These are phyloP conservation scores for Graphium sp. DNA, from an alignment of 2,329 filamentous ascomycete genomes.

Conservation along the genomic window DNA sequence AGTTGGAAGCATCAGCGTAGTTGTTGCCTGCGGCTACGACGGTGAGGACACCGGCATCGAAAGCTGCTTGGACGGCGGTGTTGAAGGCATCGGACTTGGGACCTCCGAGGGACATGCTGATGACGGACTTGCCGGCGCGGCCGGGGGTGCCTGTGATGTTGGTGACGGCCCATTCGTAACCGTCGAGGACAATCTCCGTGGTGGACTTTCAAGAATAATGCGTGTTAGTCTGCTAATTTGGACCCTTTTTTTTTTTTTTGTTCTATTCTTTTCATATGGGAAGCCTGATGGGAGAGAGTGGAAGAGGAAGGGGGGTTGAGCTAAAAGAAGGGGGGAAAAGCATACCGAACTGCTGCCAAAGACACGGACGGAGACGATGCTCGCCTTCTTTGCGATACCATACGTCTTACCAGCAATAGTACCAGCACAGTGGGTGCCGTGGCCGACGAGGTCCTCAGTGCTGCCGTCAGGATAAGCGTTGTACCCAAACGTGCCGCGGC, in stretches of 20 bases:
- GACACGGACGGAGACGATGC: slow-evolving; percentile 27
- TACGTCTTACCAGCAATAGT: slow-evolving; percentile 24
- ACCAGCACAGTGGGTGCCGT: slow-evolving; percentile 29
- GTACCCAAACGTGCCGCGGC: slow-evolving; percentile 19
- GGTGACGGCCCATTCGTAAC: slow-evolving; percentile 23
- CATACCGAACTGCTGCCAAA: slow-evolving; percentile 11
- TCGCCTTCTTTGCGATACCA: slow-evolving; percentile 25
- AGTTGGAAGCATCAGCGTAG: slow-evolving; percentile 16
- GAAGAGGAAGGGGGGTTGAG: too few relatives aligned
- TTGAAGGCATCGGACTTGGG: slow-evolving; percentile 27
- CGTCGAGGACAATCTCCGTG: slow-evolving; percentile 12
- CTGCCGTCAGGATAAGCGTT: slow-evolving; percentile 16
- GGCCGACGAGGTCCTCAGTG: slow-evolving; percentile 19
- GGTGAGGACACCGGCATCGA: slow-evolving; percentile 27
- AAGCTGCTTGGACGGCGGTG: slow-evolving; percentile 27
- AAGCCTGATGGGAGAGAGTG: too few relatives aligned
- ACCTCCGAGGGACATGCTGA: slow-evolving; percentile 39
- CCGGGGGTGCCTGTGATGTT: slow-evolving; percentile 21
- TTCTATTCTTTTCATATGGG: too few relatives aligned
- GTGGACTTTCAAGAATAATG: background rate
- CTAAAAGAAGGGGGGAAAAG: background rate
- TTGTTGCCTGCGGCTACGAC: slow-evolving; percentile 39
- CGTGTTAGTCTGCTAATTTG: background rate
- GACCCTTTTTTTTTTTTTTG: too few relatives aligned
- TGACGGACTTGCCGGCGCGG: slow-evolving; percentile 24